phyloP scores from a whole-genome alignment of 202 grass and related monocot genomes.

The Elaeis oleifera region DNA sequence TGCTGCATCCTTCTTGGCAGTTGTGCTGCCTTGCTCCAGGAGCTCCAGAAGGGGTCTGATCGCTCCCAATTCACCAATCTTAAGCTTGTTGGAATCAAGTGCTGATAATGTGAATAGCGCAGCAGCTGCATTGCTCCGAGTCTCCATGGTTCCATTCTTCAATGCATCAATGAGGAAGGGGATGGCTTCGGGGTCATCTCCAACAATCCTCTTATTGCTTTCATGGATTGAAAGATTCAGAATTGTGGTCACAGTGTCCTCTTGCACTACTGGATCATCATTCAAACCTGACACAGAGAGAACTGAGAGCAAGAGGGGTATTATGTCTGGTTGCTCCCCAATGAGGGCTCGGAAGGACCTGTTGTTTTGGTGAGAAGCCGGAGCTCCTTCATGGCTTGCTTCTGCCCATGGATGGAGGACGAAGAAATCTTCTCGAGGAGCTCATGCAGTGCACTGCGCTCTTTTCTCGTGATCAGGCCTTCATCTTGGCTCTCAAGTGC shows the following conservation, averaged over 20 bases:
- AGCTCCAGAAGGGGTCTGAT: slow-evolving; percentile 12
- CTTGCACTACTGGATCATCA: slow-evolving; percentile 6
- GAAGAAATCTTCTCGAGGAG: slow-evolving; percentile 4
- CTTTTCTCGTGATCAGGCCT: not conserved
- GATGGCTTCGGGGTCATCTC: slow-evolving; percentile 16
- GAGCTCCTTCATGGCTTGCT: slow-evolving; percentile 6
- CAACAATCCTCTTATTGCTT: slow-evolving; percentile 17
- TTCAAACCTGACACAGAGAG: slow-evolving; percentile 10
- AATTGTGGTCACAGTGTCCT: slow-evolving; percentile 16
- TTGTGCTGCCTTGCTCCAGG: slow-evolving; percentile 7
- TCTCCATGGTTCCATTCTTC: slow-evolving; percentile 8
- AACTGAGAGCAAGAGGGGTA: slow-evolving; percentile 1
- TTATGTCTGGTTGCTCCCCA: slow-evolving; percentile 5
- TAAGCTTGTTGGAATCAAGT: slow-evolving; percentile 11
- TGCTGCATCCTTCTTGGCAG: slow-evolving; percentile 12
- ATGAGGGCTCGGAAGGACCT: slow-evolving; percentile 11
- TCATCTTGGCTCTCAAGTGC: not conserved
- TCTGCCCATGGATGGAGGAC: not conserved
- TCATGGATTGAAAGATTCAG: slow-evolving; percentile 17
- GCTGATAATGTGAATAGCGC: slow-evolving; percentile 17
- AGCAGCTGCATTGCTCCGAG: slow-evolving; percentile 4
- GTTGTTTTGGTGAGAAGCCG: slow-evolving; percentile 17
- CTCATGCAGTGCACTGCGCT: not conserved
- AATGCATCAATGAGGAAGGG: slow-evolving; percentile 7
- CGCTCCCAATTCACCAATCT: slow-evolving; percentile 7